phyloP scores from a whole-genome alignment of 192 early-diverging fungal species.

The Rhizoclosmatium globosum region DNA sequence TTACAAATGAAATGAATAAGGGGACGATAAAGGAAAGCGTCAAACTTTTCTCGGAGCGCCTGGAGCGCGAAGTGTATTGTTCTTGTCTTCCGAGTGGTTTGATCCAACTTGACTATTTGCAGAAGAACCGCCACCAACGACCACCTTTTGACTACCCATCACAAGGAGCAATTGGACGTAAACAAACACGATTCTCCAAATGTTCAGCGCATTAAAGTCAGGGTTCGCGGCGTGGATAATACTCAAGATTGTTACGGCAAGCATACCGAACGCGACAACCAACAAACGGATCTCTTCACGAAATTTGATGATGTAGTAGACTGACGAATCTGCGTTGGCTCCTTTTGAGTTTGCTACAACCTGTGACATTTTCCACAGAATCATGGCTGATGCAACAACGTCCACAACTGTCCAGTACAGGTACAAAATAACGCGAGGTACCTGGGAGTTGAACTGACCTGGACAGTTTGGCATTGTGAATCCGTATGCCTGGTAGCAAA shows the following conservation, averaged over 20 bases:
- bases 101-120: background rate
- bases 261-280: constrained; percentile 10
- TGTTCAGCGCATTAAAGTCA: background rate
- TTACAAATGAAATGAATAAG: no score
- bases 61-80: background rate
- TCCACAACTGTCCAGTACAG: constrained; percentile 23
- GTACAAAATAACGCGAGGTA: constrained; percentile 6
- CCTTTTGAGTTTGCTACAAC: constrained; percentile 1
- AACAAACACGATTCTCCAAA: constrained; percentile 34
- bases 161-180: constrained; percentile 23
- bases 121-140: background rate
- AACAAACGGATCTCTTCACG: constrained; percentile 17
- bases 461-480: constrained; percentile 16
- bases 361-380: constrained; percentile 5
- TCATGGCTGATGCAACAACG: background rate
- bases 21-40: no score
- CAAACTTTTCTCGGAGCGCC: background rate
- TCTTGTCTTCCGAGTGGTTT: no score
- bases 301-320: constrained; percentile 5
- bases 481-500: constrained; percentile 12
- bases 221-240: background rate
- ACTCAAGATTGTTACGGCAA: background rate
- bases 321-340: background rate
- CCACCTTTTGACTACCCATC: constrained; percentile 23
- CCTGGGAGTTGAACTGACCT: constrained; percentile 3